Percentiles rank a stretch among this genome's conserved stretches.
Evolutionary conservation across 176 grass and related monocot genomes (phyloP).

Genomic region (Bolboschoenus planiculmis): DNA sequence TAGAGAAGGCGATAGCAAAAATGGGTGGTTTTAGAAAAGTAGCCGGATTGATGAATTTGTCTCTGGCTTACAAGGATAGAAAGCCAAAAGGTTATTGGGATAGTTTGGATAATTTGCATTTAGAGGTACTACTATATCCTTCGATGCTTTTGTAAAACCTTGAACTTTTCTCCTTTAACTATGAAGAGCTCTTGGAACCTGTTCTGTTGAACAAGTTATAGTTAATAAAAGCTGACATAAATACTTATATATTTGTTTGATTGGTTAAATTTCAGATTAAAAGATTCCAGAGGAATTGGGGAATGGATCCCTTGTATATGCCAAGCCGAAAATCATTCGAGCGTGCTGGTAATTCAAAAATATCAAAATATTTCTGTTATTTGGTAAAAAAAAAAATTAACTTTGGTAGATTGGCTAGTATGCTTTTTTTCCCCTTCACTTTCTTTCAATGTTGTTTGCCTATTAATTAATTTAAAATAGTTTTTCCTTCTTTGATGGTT

Average conservation of each 20-base stretch:
- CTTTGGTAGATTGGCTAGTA: background rate
- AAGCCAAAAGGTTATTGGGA: constrained; percentile 98
- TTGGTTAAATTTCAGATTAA: constrained; percentile 38
- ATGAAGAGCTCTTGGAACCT: background rate
- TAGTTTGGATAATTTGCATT: constrained; percentile 89
- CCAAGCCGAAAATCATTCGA: constrained; percentile 91
- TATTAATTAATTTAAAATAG: background rate
- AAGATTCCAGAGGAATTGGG: constrained; percentile 86
- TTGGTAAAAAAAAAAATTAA: background rate
- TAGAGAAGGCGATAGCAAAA: constrained; percentile 93
- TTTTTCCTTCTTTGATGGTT: background rate
- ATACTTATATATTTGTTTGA: background rate
- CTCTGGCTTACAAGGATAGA: constrained; percentile 79
- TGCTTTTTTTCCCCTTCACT: background rate
- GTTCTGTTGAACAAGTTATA: background rate
- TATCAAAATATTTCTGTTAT: background rate
- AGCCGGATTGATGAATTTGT: constrained; percentile 66
- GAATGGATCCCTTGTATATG: constrained; percentile 87
- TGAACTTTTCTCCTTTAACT: background rate
- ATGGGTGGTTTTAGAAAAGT: constrained; percentile 93
- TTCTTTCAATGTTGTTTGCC: background rate
- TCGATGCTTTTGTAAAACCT: background rate
- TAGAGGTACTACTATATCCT: constrained; percentile 49
- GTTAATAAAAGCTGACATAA: background rate
- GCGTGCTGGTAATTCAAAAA: constrained; percentile 56